Evolutionary conservation across 805 yeast genomes (phyloP), one percentile per base, ranked within the genome.

Genomic region (Wickerhamiella slavikovae): DNA sequence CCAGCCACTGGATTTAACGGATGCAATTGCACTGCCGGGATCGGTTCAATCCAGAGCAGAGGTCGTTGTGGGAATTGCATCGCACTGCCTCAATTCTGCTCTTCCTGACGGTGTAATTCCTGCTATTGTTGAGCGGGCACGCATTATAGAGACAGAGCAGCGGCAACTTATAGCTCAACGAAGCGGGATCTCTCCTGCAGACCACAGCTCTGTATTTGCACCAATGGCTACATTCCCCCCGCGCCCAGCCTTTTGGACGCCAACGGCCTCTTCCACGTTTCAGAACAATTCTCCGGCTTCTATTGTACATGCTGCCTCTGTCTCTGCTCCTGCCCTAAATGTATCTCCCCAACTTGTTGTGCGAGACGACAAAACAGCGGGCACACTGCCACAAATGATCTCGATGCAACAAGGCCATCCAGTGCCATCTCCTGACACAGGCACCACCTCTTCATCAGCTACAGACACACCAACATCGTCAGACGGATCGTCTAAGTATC

Each of bases 11-110:
- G 29, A 28, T 13, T 22, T 32, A 8, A 16, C 16, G 15, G 20
- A 17, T 10, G 19, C 32, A 3, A 35, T 27, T 24, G 29, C 29
- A 3, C 25, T 32, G 12, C 35, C 35, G 8, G 35, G 35, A 3
- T 28, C 31, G 2, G 27, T 32, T 12, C 31, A 25, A 11, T 28
- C 35, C 15, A 31, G 31, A 4, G 22, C 25, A 10, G 27, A 32
- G 18, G 26, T 31, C 3, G 37, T 33, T 9, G 31, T 26, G 29
- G 35, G 31, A 18, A 32, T 38, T 15, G 38, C 39, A 4, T 18
- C 28, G 17, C 41, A 38, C 25, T 36, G 39, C 33, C 30, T 38
- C 17, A 27, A 33, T 13, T 39, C 41, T 2, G 34, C 39, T 5
- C 23, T 35, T 6, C 32, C 36, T 2, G 33, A 28, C n/a, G 35